Base-by-base conservation (phyloP, 1,139 yeast genomes). In the Hansenula lynferdii region DNA sequence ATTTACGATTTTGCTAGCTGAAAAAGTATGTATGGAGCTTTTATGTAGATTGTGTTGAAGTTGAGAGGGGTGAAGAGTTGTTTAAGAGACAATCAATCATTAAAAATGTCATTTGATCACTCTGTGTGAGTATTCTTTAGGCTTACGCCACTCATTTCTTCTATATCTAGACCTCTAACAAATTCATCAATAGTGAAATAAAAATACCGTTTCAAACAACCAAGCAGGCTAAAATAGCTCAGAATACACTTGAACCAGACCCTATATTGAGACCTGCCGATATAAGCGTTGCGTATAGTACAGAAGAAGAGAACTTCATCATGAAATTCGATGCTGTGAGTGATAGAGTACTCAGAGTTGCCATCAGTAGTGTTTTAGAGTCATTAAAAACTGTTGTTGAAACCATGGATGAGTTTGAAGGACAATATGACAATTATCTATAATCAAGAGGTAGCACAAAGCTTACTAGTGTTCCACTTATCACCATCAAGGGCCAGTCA, bases 181-280 rank as follows among this genome's bases (percentile, higher is more conserved):
- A 21, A 21, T 21, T 8, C 8, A 21, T 28, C 3, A n/a, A n/a
- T 22, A 31, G 33, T 16, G 33, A 31, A 16, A 5, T 80, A 15
- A 58, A 60, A 21, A 66, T 86, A 12, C 96, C 96, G 14, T 83
- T 87, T 51, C 74, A 73, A 46, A 66, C 68, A 6, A 56, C 53
- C 2, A 54, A 62, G 28, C 94, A 85, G 51, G 92, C 95, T 0
- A 40, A 42, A 6, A 78, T 85, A 3, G 92, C 94, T 1, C 52
- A 62, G 32, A 62, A 66, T 15, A 67, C 87, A 1, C 66, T 89
- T 21, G 53, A 64, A 2, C 95, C 95, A 0, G 97, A 87, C 56
- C 95, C 96, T 1, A 80, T 84, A 23, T 66, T 87, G 44, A 80
- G 77, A 55, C 79, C 80, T 0, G 69, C 74, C 37, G 85, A 78